Conservation (phyloP, 768 basidiomycete genomes). For the Podaxis sp. region DNA sequence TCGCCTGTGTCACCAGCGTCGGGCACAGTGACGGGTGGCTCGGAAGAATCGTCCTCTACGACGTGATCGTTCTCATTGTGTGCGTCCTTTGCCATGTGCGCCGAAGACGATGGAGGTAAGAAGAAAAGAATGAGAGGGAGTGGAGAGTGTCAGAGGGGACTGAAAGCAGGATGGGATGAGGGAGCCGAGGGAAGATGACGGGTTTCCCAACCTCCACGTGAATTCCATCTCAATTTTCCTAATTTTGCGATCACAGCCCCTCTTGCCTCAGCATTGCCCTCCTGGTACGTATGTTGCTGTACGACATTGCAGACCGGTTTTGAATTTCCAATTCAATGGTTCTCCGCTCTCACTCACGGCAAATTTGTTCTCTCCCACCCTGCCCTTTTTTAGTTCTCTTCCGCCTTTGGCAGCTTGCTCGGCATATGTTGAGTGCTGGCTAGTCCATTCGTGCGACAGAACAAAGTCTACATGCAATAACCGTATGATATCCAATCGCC, state of each 20-base stretch:
- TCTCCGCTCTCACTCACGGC: neutral
- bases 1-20: constrained; percentile 73
- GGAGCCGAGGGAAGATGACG: neutral
- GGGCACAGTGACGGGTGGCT: constrained; percentile 60
- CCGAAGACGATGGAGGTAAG: neutral
- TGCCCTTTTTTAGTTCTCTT: neutral
- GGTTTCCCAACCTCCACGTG: constrained; percentile 2
- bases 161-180: neutral
- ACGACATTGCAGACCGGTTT: neutral
- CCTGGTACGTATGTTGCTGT: neutral
- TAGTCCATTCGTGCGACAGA: neutral
- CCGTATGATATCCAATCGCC: neutral
- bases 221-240: neutral
- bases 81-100: neutral
- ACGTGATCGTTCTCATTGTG: neutral
- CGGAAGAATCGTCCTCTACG: constrained; percentile 45
- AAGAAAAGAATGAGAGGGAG: neutral
- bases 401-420: neutral
- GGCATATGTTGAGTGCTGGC: neutral
- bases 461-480: neutral
- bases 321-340: neutral
- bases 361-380: neutral
- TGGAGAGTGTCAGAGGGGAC: neutral
- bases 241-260: neutral
- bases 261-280: neutral